These are phyloP conservation scores for Atkinsonella texensis DNA, from an alignment of 2,329 filamentous ascomycete species.

Conservation along the genomic window DNA sequence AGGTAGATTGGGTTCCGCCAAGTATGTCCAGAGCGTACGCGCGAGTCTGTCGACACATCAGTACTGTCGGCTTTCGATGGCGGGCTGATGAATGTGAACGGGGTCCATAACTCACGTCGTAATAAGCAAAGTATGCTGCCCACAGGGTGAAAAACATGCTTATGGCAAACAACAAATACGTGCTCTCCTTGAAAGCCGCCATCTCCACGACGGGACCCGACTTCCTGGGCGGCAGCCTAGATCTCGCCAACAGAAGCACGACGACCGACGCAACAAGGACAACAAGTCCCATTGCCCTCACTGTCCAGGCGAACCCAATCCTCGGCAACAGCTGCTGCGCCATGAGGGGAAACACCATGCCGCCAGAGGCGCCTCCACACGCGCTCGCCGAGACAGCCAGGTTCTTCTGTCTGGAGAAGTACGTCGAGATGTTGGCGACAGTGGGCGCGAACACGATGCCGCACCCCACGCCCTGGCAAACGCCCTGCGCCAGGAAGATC, in stretches of 20 bases:
- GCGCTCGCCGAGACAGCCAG: slow-evolving; percentile 49
- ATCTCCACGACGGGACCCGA: slow-evolving; percentile 39
- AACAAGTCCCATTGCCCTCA: slow-evolving; percentile 49
- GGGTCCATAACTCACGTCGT: slow-evolving; percentile 22
- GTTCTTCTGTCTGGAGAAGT: slow-evolving; percentile 46
- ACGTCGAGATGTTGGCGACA: slow-evolving; percentile 43
- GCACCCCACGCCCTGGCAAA: slow-evolving; percentile 44
- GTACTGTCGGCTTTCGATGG: not conserved
- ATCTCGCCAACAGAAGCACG: slow-evolving; percentile 29
- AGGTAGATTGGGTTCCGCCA: slow-evolving; percentile 33
- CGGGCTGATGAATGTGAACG: not conserved
- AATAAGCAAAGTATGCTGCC: slow-evolving; percentile 39
- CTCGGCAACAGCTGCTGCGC: slow-evolving; percentile 43
- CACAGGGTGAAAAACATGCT: slow-evolving; percentile 30
- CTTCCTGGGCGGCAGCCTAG: slow-evolving; percentile 35
- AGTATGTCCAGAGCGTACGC: slow-evolving; percentile 29
- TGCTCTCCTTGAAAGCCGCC: slow-evolving; percentile 35
- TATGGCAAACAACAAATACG: slow-evolving; percentile 26
- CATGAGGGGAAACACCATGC: slow-evolving; percentile 50
- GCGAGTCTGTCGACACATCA: slow-evolving; percentile 19
- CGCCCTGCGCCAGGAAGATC: slow-evolving; percentile 38
- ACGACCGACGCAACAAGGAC: slow-evolving; percentile 33
- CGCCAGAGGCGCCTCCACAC: slow-evolving; percentile 48
- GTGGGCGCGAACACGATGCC: slow-evolving; percentile 43
- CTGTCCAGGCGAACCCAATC: slow-evolving; percentile 53